Conservation (phyloP, 371 early-diverging fungal species). For the Syncephalastrum racemosum region DNA sequence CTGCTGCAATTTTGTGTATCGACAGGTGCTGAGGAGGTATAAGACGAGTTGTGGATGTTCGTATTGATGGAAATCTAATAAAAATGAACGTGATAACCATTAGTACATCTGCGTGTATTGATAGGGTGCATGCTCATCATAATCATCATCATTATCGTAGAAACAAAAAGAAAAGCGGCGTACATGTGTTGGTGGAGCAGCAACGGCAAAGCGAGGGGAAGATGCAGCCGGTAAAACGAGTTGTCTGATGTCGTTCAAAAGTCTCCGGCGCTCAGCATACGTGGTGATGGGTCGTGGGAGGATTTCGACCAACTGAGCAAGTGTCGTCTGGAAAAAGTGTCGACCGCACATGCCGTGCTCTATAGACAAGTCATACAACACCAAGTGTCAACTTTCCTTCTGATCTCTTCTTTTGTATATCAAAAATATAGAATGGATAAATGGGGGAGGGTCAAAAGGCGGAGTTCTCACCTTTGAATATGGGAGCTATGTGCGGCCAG, state of each 20-base stretch:
- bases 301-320: slow-evolving; percentile 41
- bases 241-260: slow-evolving; percentile 44
- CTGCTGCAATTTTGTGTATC: slow-evolving; percentile 14
- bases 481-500: slow-evolving; percentile 40
- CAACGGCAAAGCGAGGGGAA: slow-evolving; percentile 1
- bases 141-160: background rate
- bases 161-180: background rate
- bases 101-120: background rate
- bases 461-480: slow-evolving; percentile 40
- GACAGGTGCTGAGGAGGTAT: slow-evolving; percentile 4
- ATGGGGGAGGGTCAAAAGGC: background rate
- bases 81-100: background rate
- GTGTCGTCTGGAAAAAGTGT: slow-evolving; percentile 38
- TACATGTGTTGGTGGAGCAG: slow-evolving; percentile 12
- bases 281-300: slow-evolving; percentile 46
- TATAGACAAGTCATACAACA: slow-evolving; percentile 13
- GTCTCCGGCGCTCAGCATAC: slow-evolving; percentile 47
- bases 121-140: background rate
- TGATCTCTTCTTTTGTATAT: background rate
- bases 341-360: slow-evolving; percentile 38
- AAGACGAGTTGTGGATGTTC: slow-evolving; percentile 14
- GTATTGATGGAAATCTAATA: slow-evolving; percentile 30
- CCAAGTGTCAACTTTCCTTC: slow-evolving; percentile 2
- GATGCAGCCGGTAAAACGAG: slow-evolving; percentile 19
- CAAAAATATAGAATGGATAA: background rate